Conservation (phyloP, 331 rosid genomes). For the Arachis monticola region DNA sequence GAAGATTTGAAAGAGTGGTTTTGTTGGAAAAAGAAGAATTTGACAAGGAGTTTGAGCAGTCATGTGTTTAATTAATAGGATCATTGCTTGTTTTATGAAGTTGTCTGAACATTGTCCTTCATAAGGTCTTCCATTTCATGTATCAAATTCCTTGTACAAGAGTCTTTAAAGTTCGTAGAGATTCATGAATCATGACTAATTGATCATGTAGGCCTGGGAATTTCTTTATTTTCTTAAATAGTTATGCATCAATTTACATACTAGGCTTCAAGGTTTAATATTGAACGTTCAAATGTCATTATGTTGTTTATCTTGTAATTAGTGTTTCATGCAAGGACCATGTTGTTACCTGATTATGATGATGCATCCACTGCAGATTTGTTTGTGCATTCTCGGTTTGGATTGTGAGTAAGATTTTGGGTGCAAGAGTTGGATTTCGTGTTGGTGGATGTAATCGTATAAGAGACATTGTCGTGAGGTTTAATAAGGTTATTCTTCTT, state of each 20-base stretch:
- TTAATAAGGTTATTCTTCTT: conserved; percentile 67
- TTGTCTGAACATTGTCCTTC: background rate
- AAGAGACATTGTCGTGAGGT: conserved; percentile 76
- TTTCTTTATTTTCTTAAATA: background rate
- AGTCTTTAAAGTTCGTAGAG: background rate
- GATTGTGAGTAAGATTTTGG: conserved; percentile 72
- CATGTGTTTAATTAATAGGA: background rate
- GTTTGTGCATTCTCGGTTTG: conserved; percentile 68
- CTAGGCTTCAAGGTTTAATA: conserved; percentile 22
- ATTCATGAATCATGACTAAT: background rate
- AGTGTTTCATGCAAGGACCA: background rate
- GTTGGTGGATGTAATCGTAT: conserved; percentile 83
- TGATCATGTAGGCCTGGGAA: background rate
- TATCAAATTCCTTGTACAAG: background rate
- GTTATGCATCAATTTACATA: background rate
- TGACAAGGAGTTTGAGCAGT: background rate
- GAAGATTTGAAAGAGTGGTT: background rate
- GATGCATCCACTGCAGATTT: conserved; percentile 54
- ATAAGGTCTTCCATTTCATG: background rate
- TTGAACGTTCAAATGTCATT: conserved; percentile 10
- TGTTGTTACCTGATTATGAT: conserved; percentile 31
- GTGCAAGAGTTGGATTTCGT: conserved; percentile 79
- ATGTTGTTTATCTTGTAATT: conserved; percentile 18
- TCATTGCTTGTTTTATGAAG: no score
- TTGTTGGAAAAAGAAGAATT: background rate